These are phyloP conservation scores for Isatis tinctoria DNA, from an alignment of 345 rosid genomes.

Conservation along the genomic window DNA sequence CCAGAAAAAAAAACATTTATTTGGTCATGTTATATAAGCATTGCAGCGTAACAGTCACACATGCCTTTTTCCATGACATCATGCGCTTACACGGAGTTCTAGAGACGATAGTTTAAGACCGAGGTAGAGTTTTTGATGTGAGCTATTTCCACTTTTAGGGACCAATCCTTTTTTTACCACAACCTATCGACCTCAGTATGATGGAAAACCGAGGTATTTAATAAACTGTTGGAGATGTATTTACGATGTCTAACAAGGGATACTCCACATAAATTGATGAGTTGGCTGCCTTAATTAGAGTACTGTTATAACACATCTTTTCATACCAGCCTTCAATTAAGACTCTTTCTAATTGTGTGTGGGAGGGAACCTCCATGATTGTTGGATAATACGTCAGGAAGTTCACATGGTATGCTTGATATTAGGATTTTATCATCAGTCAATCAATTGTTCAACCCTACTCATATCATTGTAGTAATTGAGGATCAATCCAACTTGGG, in stretches of 20 bases:
- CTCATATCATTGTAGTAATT: too few species aligned
- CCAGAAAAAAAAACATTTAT: too few species aligned
- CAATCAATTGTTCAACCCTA: too few species aligned
- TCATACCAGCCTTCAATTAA: neutral
- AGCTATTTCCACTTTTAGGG: neutral
- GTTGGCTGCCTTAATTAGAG: neutral
- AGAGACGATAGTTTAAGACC: neutral
- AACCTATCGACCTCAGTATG: neutral
- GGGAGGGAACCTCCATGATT: neutral
- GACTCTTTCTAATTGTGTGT: neutral
- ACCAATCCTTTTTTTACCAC: neutral
- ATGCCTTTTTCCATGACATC: neutral
- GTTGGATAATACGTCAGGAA: too few species aligned
- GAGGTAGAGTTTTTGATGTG: neutral
- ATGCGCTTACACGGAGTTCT: neutral
- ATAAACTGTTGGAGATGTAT: neutral
- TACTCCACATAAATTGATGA: neutral
- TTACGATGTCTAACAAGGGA: neutral
- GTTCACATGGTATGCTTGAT: too few species aligned
- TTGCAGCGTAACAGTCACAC: accelerated
- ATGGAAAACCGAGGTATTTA: neutral
- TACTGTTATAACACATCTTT: neutral
- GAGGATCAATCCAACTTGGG: too few species aligned
- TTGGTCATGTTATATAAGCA: too few species aligned
- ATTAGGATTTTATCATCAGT: too few species aligned